A percentile compares a stretch with the other conserved stretches of the same genome.
phyloP scores from a whole-genome alignment of 768 basidiomycete species.

The Xanthoconium purpureum region DNA sequence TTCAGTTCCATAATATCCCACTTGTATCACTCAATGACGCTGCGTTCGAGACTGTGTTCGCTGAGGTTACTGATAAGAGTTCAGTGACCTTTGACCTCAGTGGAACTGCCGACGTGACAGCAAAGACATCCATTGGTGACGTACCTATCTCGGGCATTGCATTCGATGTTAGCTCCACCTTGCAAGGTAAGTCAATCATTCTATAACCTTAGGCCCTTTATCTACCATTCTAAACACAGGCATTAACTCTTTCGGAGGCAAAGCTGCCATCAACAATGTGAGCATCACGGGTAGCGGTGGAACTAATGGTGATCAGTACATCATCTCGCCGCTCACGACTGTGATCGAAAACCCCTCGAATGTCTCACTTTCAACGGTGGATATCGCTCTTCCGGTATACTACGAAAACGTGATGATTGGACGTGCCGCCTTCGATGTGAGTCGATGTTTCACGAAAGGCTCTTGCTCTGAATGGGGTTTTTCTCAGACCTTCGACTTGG shows the following conservation, averaged over 20 bases:
- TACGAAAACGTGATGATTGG: constrained; percentile 58
- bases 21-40: constrained; percentile 52
- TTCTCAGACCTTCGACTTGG: constrained; percentile 50
- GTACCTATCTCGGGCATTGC: constrained; percentile 63
- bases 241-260: constrained; percentile 56
- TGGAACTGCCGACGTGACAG: constrained; percentile 57
- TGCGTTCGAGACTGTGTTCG: constrained; percentile 56
- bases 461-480: background rate
- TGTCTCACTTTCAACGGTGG: constrained; percentile 56
- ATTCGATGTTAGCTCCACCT: constrained; percentile 54
- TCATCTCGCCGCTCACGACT: constrained; percentile 56
- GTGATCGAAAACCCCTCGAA: constrained; percentile 66
- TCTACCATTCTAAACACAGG: constrained; percentile 33
- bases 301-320: constrained; percentile 54
- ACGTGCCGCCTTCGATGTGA: constrained; percentile 54
- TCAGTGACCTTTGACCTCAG: constrained; percentile 46
- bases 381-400: constrained; percentile 55
- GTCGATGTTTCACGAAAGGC: constrained; percentile 12
- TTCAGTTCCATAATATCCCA: constrained; percentile 56
- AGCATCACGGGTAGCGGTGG: constrained; percentile 65
- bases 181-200: constrained; percentile 43
- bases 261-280: constrained; percentile 52
- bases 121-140: constrained; percentile 60
- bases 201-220: background rate
- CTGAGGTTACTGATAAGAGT: constrained; percentile 51